Conservation (phyloP, 805 yeast genomes). For the Clavispora phyllophila region DNA sequence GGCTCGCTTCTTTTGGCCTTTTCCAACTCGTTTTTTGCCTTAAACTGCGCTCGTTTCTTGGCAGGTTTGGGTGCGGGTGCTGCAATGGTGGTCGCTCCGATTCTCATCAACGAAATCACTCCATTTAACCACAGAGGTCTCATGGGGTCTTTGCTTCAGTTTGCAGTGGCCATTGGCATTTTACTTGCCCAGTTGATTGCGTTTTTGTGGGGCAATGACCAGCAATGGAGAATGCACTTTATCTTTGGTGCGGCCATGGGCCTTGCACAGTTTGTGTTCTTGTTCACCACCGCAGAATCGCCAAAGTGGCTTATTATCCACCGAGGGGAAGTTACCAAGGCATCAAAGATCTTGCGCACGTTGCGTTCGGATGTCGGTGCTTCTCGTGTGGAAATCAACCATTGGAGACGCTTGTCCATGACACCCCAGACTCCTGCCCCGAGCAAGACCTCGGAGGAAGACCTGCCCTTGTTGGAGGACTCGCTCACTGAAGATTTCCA, state of each 20-base stretch:
- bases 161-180: constrained; percentile 37
- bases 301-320: constrained; percentile 40
- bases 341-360: constrained; percentile 22
- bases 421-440: constrained; percentile 2
- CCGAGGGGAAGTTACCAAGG: constrained; percentile 23
- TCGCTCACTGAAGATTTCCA: constrained; percentile 1
- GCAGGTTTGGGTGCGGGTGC: constrained; percentile 38
- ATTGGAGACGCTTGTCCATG: constrained; percentile 29
- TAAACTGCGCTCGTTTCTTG: constrained; percentile 30
- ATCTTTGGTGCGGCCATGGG: constrained; percentile 22
- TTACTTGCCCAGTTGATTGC: constrained; percentile 30
- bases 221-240: constrained; percentile 35
- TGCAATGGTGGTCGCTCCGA: constrained; percentile 36
- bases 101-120: constrained; percentile 35
- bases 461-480: constrained; percentile 3
- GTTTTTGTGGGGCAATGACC: constrained; percentile 28
- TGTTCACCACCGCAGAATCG: constrained; percentile 35
- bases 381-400: constrained; percentile 30
- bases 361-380: constrained; percentile 28
- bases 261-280: constrained; percentile 22
- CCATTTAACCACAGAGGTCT: constrained; percentile 39
- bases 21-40: constrained; percentile 14
- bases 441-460: constrained; percentile 3
- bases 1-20: constrained; percentile 28
- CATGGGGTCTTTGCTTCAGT: constrained; percentile 35